phyloP scores from a whole-genome alignment of 2,329 filamentous ascomycete genomes.

The Apiospora saccharicola region DNA sequence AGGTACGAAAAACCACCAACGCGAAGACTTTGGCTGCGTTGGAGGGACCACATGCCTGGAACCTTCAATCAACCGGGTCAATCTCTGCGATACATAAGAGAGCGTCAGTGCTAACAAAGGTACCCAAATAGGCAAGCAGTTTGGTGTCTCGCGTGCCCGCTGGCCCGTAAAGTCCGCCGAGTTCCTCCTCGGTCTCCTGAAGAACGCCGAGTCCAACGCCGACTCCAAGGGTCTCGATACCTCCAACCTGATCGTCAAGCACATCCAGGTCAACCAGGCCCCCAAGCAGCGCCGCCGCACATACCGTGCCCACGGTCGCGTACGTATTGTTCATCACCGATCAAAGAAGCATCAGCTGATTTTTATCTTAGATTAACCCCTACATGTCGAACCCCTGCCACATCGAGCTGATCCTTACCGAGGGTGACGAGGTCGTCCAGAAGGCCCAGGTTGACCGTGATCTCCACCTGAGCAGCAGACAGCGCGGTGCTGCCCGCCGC shows the following conservation, averaged over 20 bases:
- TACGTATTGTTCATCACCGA: slow-evolving; percentile 63
- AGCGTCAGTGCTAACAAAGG: slow-evolving; percentile 6
- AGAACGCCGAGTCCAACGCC: slow-evolving; percentile 97
- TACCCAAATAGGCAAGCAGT: slow-evolving; percentile 83
- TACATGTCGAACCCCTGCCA: slow-evolving; percentile 99
- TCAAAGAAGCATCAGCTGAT: slow-evolving; percentile 24
- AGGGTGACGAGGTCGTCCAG: slow-evolving; percentile 94
- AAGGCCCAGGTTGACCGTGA: slow-evolving; percentile 79
- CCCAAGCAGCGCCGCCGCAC: slow-evolving; percentile 99
- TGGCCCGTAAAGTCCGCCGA: slow-evolving; percentile 99
- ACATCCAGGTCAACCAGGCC: slow-evolving; percentile 99
- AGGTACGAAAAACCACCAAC: slow-evolving; percentile 71
- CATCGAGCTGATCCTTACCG: slow-evolving; percentile 99
- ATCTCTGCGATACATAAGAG: neutral
- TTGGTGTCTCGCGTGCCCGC: slow-evolving; percentile 96
- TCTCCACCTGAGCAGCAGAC: slow-evolving; percentile 83
- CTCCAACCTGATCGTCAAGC: slow-evolving; percentile 97
- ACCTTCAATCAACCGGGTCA: neutral
- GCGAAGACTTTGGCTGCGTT: neutral
- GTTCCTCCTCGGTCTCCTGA: slow-evolving; percentile 95
- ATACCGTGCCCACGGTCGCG: slow-evolving; percentile 99
- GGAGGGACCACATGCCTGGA: neutral
- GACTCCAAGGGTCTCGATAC: slow-evolving; percentile 98
- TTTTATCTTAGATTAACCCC: slow-evolving; percentile 84
- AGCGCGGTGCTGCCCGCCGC: slow-evolving; percentile 78